Evolutionary conservation across 306 rosid species (phyloP), one percentile per base, ranked within the genome.

Genomic region (Lathyrus aphaca): DNA sequence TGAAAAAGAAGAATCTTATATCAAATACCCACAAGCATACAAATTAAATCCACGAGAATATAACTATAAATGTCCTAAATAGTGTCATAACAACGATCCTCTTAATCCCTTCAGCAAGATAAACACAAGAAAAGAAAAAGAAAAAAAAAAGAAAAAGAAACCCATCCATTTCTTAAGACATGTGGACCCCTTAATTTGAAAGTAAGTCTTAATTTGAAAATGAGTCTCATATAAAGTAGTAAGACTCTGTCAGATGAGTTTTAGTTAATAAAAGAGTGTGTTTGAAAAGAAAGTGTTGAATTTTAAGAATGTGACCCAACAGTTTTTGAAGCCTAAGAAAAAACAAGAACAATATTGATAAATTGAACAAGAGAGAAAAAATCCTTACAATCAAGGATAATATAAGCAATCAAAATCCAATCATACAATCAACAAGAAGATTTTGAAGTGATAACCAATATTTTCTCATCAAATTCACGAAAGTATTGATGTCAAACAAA

Each of bases 81-180:
- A 23, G 3, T 23, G 25, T 9, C 25, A n/a, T 39, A 39, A 51
- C 68, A 60, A 23, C 46, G 23, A 51, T 40, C 56, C 44, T 40
- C 30, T 16, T 21, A 46, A 72, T 72, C 23, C 39, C 46, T 32
- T 46, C 50, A 51, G 14, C 63, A 18, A 49, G 10, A 66, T 49
- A 49, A 8, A 27, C 21, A 23, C 59, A 71, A 60, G 68, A 45
- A 46, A 23, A 6, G 38, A 44, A 72, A 58, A 72, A 32, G 9
- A 7, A 44, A 17, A 8, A 30, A 43, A 48, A n/a, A n/a, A n/a
- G n/a, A n/a, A 60, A 40, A 6, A 30, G 18, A 45, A 74, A 74
- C 6, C 10, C 40, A 18, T 54, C n/a, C n/a, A 23, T 23, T 21
- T 30, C 16, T 23, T n/a, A n/a, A n/a, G n/a, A n/a, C n/a, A n/a